A percentile compares a stretch with the other conserved stretches of the same genome.
Conservation (phyloP, 2,329 filamentous ascomycete species). For the Elsinoe fawcettii region DNA sequence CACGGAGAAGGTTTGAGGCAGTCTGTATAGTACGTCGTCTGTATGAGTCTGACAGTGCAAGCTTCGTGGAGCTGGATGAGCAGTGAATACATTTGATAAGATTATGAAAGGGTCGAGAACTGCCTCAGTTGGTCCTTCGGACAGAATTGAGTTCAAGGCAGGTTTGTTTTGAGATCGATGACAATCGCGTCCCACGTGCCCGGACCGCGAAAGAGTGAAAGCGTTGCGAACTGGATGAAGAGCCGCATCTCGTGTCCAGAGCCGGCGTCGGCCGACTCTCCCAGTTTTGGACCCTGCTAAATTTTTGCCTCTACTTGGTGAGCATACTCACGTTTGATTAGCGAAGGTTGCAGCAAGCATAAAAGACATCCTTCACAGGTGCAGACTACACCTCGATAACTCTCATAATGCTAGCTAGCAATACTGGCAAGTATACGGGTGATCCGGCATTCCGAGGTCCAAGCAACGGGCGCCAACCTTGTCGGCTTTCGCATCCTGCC, state of each 20-base stretch:
- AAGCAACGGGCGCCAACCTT: too few relatives aligned
- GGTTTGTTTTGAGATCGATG: too few relatives aligned
- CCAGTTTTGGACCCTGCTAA: background rate
- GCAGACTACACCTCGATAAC: too few relatives aligned
- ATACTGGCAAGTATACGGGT: too few relatives aligned
- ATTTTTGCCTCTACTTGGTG: too few relatives aligned
- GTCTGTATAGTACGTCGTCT: background rate
- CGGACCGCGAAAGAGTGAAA: background rate
- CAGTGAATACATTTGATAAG: background rate
- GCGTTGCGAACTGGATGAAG: background rate
- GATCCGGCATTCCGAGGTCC: too few relatives aligned
- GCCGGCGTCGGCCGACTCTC: background rate
- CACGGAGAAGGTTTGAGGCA: background rate
- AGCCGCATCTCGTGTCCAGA: background rate
- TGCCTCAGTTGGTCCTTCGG: background rate
- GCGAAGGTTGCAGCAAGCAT: too few relatives aligned
- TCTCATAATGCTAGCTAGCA: too few relatives aligned
- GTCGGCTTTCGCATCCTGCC: too few relatives aligned
- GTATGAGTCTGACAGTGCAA: background rate
- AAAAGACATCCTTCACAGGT: too few relatives aligned
- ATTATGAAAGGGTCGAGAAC: background rate
- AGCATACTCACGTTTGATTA: too few relatives aligned
- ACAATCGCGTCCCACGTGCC: background rate
- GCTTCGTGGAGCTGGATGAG: too few relatives aligned
- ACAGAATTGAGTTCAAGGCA: background rate